Evolutionary conservation across 2,329 filamentous ascomycete species (phyloP).

Genomic region (Epichloe glyceriae): DNA sequence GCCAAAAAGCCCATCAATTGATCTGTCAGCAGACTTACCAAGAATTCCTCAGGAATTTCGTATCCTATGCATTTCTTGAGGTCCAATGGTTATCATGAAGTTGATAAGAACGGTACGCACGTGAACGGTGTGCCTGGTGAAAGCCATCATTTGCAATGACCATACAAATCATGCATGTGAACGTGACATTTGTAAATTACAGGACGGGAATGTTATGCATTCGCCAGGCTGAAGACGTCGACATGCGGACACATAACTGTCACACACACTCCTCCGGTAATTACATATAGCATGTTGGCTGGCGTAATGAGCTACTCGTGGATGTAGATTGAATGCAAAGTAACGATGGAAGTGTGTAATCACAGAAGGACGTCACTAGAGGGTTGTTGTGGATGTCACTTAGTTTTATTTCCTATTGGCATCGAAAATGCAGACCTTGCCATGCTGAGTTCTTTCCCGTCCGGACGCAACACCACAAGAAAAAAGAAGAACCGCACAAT

Average conservation of each 20-base stretch:
- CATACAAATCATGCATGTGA: background rate
- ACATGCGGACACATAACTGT: no score
- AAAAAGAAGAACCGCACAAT: slow-evolving; percentile 19
- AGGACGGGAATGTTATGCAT: no score
- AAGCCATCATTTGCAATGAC: background rate
- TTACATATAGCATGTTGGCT: background rate
- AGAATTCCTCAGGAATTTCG: no score
- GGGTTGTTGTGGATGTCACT: slow-evolving; percentile 19
- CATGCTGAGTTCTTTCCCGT: slow-evolving; percentile 31
- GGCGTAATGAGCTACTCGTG: background rate
- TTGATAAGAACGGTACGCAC: background rate
- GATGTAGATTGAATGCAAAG: background rate
- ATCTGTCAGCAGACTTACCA: no score
- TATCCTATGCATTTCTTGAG: no score
- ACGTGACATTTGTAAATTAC: no score
- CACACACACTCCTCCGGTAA: background rate
- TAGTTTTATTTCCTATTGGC: slow-evolving; percentile 27
- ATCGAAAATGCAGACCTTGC: slow-evolving; percentile 30
- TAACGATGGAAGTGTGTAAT: background rate
- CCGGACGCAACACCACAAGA: slow-evolving; percentile 30
- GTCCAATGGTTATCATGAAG: no score
- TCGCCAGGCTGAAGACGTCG: no score
- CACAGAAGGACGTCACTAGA: background rate
- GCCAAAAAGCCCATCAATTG: no score
- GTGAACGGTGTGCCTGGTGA: no score